Percentiles rank a stretch among this genome's conserved stretches.
Conservation (phyloP, 106 monocot genomes). For the Hemerocallis citrina region DNA sequence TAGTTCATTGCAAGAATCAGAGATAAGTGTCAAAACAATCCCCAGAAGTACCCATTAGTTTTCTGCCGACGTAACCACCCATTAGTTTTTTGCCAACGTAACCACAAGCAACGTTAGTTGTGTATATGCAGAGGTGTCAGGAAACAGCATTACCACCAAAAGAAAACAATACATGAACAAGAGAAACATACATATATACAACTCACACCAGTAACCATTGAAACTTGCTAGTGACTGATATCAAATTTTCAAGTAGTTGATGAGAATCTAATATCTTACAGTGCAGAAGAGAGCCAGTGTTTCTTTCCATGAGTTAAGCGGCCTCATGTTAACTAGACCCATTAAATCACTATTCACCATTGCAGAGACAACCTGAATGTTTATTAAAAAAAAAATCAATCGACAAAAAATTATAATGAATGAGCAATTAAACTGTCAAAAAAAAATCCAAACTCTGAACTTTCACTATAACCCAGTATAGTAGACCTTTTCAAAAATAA, state of each 20-base stretch:
- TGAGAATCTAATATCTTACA: constrained; percentile 36
- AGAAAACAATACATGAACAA: too few relatives aligned
- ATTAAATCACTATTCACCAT: constrained; percentile 91
- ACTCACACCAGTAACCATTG: too few relatives aligned
- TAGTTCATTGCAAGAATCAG: too few relatives aligned
- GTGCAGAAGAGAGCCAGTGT: constrained; percentile 97
- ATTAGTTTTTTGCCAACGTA: too few relatives aligned
- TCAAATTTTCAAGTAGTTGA: not conserved
- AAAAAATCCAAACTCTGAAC: not conserved
- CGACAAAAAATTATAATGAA: not conserved
- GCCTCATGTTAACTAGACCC: constrained; percentile 76
- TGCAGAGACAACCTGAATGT: constrained; percentile 73
- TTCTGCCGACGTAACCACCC: too few relatives aligned
- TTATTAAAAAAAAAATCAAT: not conserved
- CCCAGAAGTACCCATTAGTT: too few relatives aligned
- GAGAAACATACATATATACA: too few relatives aligned
- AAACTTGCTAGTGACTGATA: too few relatives aligned
- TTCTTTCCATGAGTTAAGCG: constrained; percentile 89
- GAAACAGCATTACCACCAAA: too few relatives aligned
- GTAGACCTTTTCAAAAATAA: not conserved
- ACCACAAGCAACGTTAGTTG: too few relatives aligned
- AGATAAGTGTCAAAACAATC: too few relatives aligned
- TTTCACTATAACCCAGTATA: not conserved
- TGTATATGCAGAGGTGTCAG: too few relatives aligned
- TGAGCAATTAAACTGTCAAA: not conserved